These are phyloP conservation scores for Rhizophagus clarus DNA, from an alignment of 192 early-diverging fungal species.

Conservation along the genomic window DNA sequence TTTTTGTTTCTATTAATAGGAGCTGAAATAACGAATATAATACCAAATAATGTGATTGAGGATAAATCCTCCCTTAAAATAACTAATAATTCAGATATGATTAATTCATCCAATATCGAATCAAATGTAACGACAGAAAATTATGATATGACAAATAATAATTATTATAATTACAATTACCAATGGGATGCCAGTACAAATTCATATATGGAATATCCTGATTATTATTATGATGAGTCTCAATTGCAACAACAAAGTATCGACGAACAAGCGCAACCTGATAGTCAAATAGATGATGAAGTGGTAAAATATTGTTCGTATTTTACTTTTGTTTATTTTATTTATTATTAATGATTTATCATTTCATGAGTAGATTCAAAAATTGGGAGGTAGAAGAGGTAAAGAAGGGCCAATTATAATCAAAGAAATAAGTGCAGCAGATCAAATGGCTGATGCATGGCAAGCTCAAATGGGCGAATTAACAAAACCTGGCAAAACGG, in stretches of 20 bases:
- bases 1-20: neutral
- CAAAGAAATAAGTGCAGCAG: conserved; percentile 25
- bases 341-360: neutral
- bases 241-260: neutral
- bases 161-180: neutral
- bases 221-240: conserved; percentile 4
- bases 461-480: conserved; percentile 21
- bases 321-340: neutral
- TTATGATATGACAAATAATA: neutral
- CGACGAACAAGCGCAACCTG: conserved; percentile 7
- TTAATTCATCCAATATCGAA: neutral
- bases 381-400: conserved; percentile 22
- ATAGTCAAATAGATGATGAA: conserved; percentile 19
- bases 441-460: conserved; percentile 30
- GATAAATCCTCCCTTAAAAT: neutral
- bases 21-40: conserved; percentile 16
- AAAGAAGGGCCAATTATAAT: conserved; percentile 30
- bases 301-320: neutral
- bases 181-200: neutral
- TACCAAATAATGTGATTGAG: neutral
- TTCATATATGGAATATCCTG: conserved; percentile 2
- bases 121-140: neutral
- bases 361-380: neutral
- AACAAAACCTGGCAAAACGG: conserved; percentile 9
- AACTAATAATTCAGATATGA: neutral